A percentile compares a stretch with the other conserved stretches of the same genome.
Conservation (phyloP, 352 stramenopile genomes). For the Hyaloperonospora brassicae region DNA sequence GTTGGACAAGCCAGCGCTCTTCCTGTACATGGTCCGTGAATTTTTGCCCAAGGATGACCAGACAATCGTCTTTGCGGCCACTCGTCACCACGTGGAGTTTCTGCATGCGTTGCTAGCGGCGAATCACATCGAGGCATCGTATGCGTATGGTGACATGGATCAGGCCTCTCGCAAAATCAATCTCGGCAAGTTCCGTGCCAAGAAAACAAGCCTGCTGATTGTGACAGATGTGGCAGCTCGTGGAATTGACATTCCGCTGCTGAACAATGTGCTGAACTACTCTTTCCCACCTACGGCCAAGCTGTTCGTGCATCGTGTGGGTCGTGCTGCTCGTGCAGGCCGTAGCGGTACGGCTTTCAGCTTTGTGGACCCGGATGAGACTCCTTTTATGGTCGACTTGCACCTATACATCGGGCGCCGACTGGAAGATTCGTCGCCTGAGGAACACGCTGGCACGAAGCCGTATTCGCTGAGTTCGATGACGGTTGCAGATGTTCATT, state of each 20-base stretch:
- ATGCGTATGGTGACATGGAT: constrained; percentile 93
- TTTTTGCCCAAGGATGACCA: constrained; percentile 89
- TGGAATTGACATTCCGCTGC: constrained; percentile 92
- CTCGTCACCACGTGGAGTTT: constrained; percentile 97
- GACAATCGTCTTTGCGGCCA: constrained; percentile 98
- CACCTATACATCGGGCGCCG: constrained; percentile 92
- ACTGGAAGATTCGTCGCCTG: constrained; percentile 63
- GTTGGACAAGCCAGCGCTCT: constrained; percentile 91
- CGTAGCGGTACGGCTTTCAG: constrained; percentile 92
- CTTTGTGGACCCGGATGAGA: constrained; percentile 96
- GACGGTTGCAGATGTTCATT: constrained; percentile 95
- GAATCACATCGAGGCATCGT: constrained; percentile 78
- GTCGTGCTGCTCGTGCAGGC: constrained; percentile 92
- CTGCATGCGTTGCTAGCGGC: constrained; percentile 89
- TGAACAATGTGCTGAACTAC: constrained; percentile 97
- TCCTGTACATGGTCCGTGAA: constrained; percentile 94
- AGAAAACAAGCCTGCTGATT: constrained; percentile 87
- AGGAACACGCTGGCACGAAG: constrained; percentile 27
- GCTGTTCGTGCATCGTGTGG: constrained; percentile 94
- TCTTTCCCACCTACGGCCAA: constrained; percentile 91
- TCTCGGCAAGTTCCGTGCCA: constrained; percentile 85
- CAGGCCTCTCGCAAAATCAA: constrained; percentile 86
- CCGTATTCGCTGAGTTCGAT: constrained; percentile 91
- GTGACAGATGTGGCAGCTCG: constrained; percentile 92
- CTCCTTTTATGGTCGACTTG: constrained; percentile 98